phyloP scores from a whole-genome alignment of 306 rosid species.

The Cercis canadensis region DNA sequence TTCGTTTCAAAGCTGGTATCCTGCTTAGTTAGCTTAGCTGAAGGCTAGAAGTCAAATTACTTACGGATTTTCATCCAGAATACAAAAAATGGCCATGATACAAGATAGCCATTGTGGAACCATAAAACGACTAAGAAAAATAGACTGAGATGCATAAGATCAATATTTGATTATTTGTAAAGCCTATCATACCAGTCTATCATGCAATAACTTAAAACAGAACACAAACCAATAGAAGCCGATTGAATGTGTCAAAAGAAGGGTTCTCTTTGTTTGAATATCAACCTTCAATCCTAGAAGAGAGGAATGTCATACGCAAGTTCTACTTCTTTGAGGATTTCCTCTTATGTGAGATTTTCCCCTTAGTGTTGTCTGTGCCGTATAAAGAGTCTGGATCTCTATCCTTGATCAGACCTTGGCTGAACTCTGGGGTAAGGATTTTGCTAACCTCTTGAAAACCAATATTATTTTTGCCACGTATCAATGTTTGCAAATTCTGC shows the following conservation, averaged over 20 bases:
- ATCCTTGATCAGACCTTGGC: constrained; percentile 48
- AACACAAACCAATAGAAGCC: constrained; percentile 7
- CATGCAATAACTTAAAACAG: not conserved
- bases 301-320: not conserved
- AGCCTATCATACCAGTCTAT: not conserved
- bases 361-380: constrained; percentile 39
- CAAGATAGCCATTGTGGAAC: too few relatives aligned
- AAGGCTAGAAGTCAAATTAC: too few relatives aligned
- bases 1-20: too few relatives aligned
- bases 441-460: constrained; percentile 61
- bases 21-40: too few relatives aligned
- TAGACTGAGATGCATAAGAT: constrained; percentile 4
- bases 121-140: not conserved
- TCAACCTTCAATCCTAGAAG: constrained; percentile 8
- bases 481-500: constrained; percentile 57
- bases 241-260: not conserved
- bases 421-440: constrained; percentile 63
- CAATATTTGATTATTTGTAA: not conserved
- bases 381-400: constrained; percentile 33
- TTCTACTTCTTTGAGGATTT: constrained; percentile 52
- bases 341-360: constrained; percentile 47
- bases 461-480: constrained; percentile 58
- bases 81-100: too few relatives aligned
- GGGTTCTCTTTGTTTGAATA: not conserved
- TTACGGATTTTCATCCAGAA: too few relatives aligned